These are phyloP conservation scores for Flaveria floridana DNA, from an alignment of 140 eudicot species.

Conservation along the genomic window DNA sequence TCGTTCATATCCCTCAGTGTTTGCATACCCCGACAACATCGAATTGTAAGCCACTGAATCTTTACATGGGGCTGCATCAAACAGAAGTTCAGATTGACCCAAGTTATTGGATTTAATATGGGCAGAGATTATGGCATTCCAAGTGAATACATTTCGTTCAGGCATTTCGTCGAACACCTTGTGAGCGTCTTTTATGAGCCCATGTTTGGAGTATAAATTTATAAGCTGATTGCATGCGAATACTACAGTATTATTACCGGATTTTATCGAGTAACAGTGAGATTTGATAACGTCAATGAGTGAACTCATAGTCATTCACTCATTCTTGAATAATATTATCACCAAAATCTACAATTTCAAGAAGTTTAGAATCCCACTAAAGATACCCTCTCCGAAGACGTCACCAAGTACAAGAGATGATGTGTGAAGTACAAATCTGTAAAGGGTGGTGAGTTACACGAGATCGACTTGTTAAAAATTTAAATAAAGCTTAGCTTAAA, in stretches of 20 bases:
- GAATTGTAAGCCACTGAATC: conserved; percentile 78
- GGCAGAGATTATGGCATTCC: conserved; percentile 81
- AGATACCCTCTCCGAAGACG: too few relatives aligned
- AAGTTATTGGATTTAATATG: conserved; percentile 50
- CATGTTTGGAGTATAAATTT: conserved; percentile 51
- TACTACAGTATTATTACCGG: conserved; percentile 39
- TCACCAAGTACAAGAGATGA: too few relatives aligned
- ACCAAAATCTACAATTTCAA: not conserved
- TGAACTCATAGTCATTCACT: conserved; percentile 25
- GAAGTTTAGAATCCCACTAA: too few relatives aligned
- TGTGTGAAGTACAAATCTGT: too few relatives aligned
- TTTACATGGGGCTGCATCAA: conserved; percentile 50
- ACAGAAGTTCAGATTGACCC: conserved; percentile 43
- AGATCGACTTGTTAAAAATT: too few relatives aligned
- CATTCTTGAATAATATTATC: conserved; percentile 35
- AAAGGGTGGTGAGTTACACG: too few relatives aligned
- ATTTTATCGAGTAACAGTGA: conserved; percentile 49
- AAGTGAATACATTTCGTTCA: conserved; percentile 71
- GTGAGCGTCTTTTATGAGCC: conserved; percentile 42
- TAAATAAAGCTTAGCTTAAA: not conserved
- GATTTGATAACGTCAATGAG: conserved; percentile 42
- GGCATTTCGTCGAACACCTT: conserved; percentile 94
- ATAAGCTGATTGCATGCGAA: conserved; percentile 60
- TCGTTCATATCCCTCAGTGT: conserved; percentile 48
- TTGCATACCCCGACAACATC: conserved; percentile 66